Evolutionary conservation across 805 yeast genomes (phyloP).

Genomic region (Wickerhamiella kurtzmanii): DNA sequence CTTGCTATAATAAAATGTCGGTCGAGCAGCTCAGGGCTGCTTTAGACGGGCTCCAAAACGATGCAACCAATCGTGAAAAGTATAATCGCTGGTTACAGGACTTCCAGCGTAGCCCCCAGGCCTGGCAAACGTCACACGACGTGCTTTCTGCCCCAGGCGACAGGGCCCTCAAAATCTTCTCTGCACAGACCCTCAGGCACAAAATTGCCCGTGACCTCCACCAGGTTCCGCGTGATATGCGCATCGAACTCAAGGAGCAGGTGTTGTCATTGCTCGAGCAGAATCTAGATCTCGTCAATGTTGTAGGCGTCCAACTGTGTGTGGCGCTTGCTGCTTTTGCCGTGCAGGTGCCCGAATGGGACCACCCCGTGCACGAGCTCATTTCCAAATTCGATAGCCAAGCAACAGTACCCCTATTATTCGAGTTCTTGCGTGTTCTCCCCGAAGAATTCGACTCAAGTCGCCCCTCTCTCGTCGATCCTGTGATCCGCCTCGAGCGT

Average conservation of each 20-base stretch:
- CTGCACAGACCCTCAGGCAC: constrained; percentile 81
- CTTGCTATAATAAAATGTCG: constrained; percentile 7
- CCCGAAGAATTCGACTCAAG: constrained; percentile 90
- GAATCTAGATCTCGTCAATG: constrained; percentile 33
- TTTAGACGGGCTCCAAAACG: constrained; percentile 19
- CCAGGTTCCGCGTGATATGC: constrained; percentile 54
- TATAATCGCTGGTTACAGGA: constrained; percentile 50
- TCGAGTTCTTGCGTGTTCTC: constrained; percentile 71
- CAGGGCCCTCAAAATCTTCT: constrained; percentile 59
- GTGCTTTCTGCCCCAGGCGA: constrained; percentile 32
- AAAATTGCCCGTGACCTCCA: constrained; percentile 72
- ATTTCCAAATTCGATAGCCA: constrained; percentile 31
- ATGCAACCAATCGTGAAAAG: constrained; percentile 22
- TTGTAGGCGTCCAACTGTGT: constrained; percentile 71
- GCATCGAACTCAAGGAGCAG: constrained; percentile 51
- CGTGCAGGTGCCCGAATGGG: constrained; percentile 66
- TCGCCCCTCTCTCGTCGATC: constrained; percentile 39
- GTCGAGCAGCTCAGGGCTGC: constrained; percentile 28
- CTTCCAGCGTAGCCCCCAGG: constrained; percentile 56
- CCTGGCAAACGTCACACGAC: constrained; percentile 62
- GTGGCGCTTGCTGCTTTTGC: constrained; percentile 72
- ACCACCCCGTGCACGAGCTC: constrained; percentile 54
- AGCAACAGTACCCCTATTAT: constrained; percentile 32
- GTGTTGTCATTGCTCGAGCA: constrained; percentile 42
- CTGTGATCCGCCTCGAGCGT: constrained; percentile 27